phyloP scores from a whole-genome alignment of 495 filamentous ascomycete species.

The Polyplosphaeria fusca region DNA sequence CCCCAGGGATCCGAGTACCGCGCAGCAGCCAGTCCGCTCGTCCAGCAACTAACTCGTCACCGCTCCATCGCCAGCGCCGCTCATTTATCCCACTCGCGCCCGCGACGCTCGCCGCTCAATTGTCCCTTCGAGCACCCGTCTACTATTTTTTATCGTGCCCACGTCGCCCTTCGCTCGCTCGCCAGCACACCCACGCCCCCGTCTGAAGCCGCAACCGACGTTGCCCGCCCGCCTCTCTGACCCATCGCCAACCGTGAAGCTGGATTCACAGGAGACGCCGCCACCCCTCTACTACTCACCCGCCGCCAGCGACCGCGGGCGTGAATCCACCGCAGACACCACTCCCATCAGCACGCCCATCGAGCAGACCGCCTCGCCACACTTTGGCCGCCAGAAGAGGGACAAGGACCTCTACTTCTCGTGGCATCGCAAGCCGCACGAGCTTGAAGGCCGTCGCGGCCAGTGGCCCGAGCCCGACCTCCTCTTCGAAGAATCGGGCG shows the following conservation, averaged over 20 bases:
- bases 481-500: slow-evolving; percentile 43
- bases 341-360: slow-evolving; percentile 34
- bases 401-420: slow-evolving; percentile 41
- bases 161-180: background rate
- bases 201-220: background rate
- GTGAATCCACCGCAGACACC: slow-evolving; percentile 37
- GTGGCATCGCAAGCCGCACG: slow-evolving; percentile 42
- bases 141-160: background rate
- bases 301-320: slow-evolving; percentile 31
- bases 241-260: slow-evolving; percentile 27
- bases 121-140: background rate
- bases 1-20: slow-evolving; percentile 10
- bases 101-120: background rate
- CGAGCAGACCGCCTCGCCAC: slow-evolving; percentile 25
- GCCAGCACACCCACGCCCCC: background rate
- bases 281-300: slow-evolving; percentile 38
- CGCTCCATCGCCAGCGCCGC: background rate
- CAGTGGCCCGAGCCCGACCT: slow-evolving; percentile 42
- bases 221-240: background rate
- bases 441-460: slow-evolving; percentile 34
- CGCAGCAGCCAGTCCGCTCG: slow-evolving; percentile 11
- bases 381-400: slow-evolving; percentile 21
- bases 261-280: slow-evolving; percentile 39
- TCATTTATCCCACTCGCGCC: background rate
- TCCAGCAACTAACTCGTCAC: slow-evolving; percentile 4